Conservation (phyloP, 768 basidiomycete genomes). For the Lactarius akahatsu region DNA sequence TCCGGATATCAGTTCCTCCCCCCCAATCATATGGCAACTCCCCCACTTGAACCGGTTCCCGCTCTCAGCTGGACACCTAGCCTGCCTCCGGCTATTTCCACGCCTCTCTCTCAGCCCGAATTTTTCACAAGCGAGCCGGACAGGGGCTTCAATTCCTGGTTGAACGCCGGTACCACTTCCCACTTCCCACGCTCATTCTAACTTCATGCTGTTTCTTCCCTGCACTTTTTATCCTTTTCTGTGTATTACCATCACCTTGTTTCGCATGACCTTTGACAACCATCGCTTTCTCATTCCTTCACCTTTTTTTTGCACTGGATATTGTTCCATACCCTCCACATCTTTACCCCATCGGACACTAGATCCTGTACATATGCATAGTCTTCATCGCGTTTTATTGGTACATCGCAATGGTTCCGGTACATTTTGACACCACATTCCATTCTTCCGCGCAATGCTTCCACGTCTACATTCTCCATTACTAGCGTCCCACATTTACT, state of each 20-base stretch:
- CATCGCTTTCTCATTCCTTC: neutral
- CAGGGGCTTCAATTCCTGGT: neutral
- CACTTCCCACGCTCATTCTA: too few relatives aligned
- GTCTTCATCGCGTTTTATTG: neutral
- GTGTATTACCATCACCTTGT: neutral
- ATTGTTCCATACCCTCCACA: neutral
- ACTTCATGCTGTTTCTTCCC: conserved; percentile 1
- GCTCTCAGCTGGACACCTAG: neutral
- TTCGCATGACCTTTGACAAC: neutral
- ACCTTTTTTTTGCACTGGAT: neutral
- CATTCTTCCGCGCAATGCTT: conserved; percentile 18
- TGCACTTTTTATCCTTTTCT: neutral
- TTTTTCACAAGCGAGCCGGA: neutral
- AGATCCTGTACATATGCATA: neutral
- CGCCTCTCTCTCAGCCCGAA: neutral
- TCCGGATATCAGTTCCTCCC: neutral
- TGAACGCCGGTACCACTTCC: neutral
- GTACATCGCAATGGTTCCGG: neutral
- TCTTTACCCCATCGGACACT: conserved; percentile 1
- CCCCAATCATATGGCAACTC: neutral
- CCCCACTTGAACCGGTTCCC: neutral
- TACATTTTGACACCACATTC: conserved; percentile 5
- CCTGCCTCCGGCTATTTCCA: neutral
- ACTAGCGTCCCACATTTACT: neutral
- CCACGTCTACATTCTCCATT: neutral